A percentile compares a stretch with the other conserved stretches of the same genome.
phyloP scores from a whole-genome alignment of 2,329 filamentous ascomycete genomes.

The Magnaporthiopsis rhizophila region DNA sequence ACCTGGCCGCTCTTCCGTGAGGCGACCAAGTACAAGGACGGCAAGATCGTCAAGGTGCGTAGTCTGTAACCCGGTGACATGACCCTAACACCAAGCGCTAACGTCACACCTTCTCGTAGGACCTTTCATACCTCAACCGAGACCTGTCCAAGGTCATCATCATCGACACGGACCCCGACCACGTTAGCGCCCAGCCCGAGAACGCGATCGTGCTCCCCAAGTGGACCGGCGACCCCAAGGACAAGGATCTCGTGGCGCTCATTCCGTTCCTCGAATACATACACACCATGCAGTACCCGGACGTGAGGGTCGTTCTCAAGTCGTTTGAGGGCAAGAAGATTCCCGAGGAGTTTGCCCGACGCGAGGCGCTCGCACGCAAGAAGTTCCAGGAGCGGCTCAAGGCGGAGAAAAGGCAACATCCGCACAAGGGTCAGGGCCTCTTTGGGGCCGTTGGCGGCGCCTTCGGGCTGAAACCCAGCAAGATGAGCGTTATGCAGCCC shows the following conservation, averaged over 20 bases:
- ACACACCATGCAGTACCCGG: constrained; percentile 83
- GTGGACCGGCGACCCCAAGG: constrained; percentile 77
- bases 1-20: constrained; percentile 93
- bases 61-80: not conserved
- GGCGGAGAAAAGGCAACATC: constrained; percentile 56
- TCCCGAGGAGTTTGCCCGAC: constrained; percentile 78
- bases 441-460: constrained; percentile 62
- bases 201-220: constrained; percentile 89
- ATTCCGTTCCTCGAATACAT: constrained; percentile 98
- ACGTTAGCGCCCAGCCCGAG: constrained; percentile 86
- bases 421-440: constrained; percentile 42
- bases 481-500: constrained; percentile 48
- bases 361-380: constrained; percentile 77
- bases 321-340: constrained; percentile 87
- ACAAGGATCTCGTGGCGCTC: constrained; percentile 78
- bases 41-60: constrained; percentile 86
- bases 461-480: constrained; percentile 68
- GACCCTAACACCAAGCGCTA: not conserved
- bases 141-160: constrained; percentile 93
- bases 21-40: constrained; percentile 94
- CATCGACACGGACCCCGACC: constrained; percentile 75
- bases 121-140: constrained; percentile 95
- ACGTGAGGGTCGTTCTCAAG: constrained; percentile 78
- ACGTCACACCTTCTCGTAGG: constrained; percentile 38
- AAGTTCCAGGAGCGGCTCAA: constrained; percentile 75